Evolutionary conservation across 2,329 filamentous ascomycete genomes (phyloP).

Genomic region (Chrysoporthe cubensis): DNA sequence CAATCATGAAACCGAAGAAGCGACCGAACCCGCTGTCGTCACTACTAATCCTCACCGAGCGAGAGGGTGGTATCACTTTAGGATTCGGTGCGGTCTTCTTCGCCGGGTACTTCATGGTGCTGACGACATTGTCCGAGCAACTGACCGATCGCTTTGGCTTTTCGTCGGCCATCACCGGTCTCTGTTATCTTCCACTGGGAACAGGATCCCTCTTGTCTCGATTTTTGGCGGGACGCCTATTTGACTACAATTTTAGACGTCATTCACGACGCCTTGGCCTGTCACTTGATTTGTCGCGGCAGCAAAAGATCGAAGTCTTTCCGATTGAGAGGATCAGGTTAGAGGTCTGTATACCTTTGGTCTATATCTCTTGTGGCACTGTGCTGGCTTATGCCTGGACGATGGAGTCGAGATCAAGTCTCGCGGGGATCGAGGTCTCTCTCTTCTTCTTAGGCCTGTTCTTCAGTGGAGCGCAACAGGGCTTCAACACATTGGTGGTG

Average conservation of each 20-base stretch:
- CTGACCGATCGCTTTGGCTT: constrained; percentile 30
- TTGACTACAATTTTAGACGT: constrained; percentile 32
- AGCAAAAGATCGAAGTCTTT: constrained; percentile 30
- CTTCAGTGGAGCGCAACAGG: constrained; percentile 31
- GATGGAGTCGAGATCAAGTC: constrained; percentile 31
- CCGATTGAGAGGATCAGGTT: constrained; percentile 33
- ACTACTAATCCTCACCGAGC: constrained; percentile 34
- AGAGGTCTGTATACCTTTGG: constrained; percentile 30
- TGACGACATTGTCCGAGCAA: constrained; percentile 34
- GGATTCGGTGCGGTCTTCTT: constrained; percentile 33
- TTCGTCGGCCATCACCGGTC: constrained; percentile 27
- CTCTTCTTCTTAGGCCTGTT: constrained; percentile 35
- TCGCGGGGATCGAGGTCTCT: constrained; percentile 31
- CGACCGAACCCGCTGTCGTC: constrained; percentile 35
- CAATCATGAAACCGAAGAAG: constrained; percentile 16
- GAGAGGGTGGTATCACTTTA: constrained; percentile 34
- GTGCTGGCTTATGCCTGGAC: constrained; percentile 35
- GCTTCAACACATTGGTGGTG: constrained; percentile 32
- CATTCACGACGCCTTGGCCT: constrained; percentile 28
- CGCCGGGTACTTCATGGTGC: constrained; percentile 35
- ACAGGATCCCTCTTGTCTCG: constrained; percentile 30
- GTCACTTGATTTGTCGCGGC: constrained; percentile 27
- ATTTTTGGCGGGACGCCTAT: constrained; percentile 29
- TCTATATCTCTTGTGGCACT: constrained; percentile 29
- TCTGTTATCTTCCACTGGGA: constrained; percentile 32